phyloP scores from a whole-genome alignment of 805 yeast genomes.

The Scheffersomyces coipomensis region DNA sequence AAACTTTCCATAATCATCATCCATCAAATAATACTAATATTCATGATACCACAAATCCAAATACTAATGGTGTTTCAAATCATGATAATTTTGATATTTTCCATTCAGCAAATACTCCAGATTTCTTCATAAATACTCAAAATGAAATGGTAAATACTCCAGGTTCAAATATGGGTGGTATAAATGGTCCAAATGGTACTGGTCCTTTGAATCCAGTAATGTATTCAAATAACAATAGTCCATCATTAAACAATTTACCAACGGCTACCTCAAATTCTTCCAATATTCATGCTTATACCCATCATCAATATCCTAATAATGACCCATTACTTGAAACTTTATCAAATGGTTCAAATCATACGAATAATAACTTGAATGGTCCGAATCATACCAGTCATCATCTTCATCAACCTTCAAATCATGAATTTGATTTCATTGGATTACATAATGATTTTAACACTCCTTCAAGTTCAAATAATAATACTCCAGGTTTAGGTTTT shows the following conservation, averaged over 20 bases:
- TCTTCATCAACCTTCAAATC: neutral
- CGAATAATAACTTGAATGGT: slow-evolving; percentile 13
- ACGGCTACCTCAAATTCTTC: slow-evolving; percentile 8
- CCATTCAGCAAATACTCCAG: slow-evolving; percentile 20
- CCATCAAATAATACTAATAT: neutral
- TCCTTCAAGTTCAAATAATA: neutral
- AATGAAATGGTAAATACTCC: neutral
- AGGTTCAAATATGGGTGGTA: neutral
- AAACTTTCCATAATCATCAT: slow-evolving; percentile 1
- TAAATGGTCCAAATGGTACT: neutral
- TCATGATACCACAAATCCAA: neutral
- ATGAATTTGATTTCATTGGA: neutral
- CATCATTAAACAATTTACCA: slow-evolving; percentile 3
- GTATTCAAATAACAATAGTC: slow-evolving; percentile 10
- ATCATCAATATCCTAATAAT: slow-evolving; percentile 4
- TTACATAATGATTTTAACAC: neutral
- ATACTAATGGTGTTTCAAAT: slow-evolving; percentile 2
- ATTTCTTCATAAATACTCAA: slow-evolving; percentile 17
- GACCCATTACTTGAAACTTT: slow-evolving; percentile 4
- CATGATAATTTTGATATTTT: slow-evolving; percentile 13
- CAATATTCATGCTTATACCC: slow-evolving; percentile 12
- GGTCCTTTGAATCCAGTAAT: neutral
- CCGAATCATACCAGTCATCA: neutral
- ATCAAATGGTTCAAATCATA: slow-evolving; percentile 5
- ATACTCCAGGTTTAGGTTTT: neutral